Evolutionary conservation across 257 asterid species (phyloP).

Genomic region (Gynochthodes officinalis): DNA sequence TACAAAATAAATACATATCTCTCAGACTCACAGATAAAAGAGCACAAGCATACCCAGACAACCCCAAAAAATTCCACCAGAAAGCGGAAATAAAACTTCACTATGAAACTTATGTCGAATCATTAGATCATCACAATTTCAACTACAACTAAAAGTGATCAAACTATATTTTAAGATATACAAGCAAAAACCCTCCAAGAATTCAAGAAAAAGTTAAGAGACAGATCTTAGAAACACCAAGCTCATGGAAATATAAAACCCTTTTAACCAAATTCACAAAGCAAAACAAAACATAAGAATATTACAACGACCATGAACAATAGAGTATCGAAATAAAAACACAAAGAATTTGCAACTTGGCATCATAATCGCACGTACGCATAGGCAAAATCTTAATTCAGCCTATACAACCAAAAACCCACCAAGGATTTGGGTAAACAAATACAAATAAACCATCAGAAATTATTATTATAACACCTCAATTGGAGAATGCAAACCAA

Average conservation of each 20-base stretch:
- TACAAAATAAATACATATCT: slow-evolving; percentile 7
- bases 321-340: background rate
- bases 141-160: slow-evolving; percentile 5
- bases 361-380: background rate
- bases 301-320: background rate
- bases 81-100: background rate
- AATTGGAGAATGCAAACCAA: slow-evolving; percentile 27
- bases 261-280: background rate
- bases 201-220: background rate
- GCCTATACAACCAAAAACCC: background rate
- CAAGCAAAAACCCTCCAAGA: slow-evolving; percentile 4
- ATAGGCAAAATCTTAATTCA: background rate
- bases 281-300: background rate
- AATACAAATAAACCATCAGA: background rate
- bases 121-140: background rate
- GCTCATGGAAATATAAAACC: background rate
- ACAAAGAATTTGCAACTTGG: background rate
- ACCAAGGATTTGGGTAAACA: background rate
- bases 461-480: background rate
- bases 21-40: background rate
- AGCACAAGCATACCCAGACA: background rate
- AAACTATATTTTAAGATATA: background rate
- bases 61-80: background rate
- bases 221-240: background rate
- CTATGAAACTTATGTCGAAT: background rate